Base-by-base conservation (phyloP, 768 basidiomycete genomes). In the Termitomyces sp. region DNA sequence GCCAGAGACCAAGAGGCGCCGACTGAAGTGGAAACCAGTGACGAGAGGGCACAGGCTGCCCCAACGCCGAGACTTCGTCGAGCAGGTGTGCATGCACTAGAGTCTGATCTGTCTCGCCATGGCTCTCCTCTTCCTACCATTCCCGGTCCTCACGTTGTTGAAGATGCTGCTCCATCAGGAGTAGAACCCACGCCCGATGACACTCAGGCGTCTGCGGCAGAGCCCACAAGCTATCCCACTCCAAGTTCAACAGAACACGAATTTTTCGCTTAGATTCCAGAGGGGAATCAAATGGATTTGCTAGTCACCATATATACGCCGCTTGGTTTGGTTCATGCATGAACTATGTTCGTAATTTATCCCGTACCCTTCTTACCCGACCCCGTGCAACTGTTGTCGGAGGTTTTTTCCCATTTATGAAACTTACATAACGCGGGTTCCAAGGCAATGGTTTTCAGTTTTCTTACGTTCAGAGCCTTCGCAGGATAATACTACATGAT, bases 1-100 rank as follows among this genome's bases (percentile, higher is more conserved):
- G 54, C 54, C 15, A 41, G 62, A 45, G 59, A 60, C 9, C 22
- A 57, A 29, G 62, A 63, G 22, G 59, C 56, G 10, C 56, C 57
- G 31, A 51, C 60, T 9, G 69, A 68, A 20, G 60, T 69, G 2
- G 75, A 75, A 62, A 59, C 65, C 34, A 72, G 65, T 55, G 75
- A 77, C 9, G 74, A 75, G 22, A 58, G 62, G 48, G 62, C 51
- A n/a, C 65, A 56, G 20, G 65, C 67, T 15, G 37, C 34, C 3
- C 64, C 68, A 58, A 69, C 65, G 7, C 84, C 87, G 4, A 80
- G 85, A 42, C 71, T 88, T 44, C 81, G 87, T 49, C 81, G 87
- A 3, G 85, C 87, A n/a, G 84, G 86, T 2, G 65, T 88, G 5
- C 80, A 82, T 5, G 80, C 86, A 5, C 84, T 86, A 0, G 88